These are phyloP conservation scores for Neophaeococcomyces mojaviensis DNA, from an alignment of 2,329 filamentous ascomycete species.

Conservation along the genomic window DNA sequence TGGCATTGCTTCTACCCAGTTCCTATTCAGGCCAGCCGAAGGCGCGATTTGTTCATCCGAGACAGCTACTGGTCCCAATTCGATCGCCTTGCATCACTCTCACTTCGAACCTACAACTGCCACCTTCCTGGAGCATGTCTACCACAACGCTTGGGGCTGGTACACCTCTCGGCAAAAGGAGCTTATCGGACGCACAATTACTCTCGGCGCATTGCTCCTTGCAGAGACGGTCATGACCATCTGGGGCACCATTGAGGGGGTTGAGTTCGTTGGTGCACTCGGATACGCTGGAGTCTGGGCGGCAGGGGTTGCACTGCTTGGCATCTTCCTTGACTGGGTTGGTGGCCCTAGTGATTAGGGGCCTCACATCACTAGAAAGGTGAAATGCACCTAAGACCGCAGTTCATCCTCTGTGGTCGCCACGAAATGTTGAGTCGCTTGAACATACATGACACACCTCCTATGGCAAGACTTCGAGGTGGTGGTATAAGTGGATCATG, in stretches of 20 bases:
- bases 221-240: conserved; percentile 58
- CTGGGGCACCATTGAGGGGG: conserved; percentile 59
- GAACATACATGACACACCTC: too few species aligned
- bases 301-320: conserved; percentile 54
- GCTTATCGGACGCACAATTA: conserved; percentile 55
- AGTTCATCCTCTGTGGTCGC: too few species aligned
- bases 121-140: conserved; percentile 60
- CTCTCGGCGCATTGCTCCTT: conserved; percentile 40
- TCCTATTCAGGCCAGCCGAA: conserved; percentile 60
- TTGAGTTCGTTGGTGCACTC: conserved; percentile 61
- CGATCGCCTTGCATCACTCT: conserved; percentile 33
- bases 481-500: too few species aligned
- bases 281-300: conserved; percentile 71
- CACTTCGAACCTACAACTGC: conserved; percentile 60
- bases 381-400: too few species aligned
- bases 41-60: conserved; percentile 35
- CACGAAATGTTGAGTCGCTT: too few species aligned
- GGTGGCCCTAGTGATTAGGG: conserved; percentile 30
- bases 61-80: neutral
- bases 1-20: conserved; percentile 64
- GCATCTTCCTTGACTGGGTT: conserved; percentile 48
- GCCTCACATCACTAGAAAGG: too few species aligned
- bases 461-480: too few species aligned
- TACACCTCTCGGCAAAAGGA: conserved; percentile 52
- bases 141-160: conserved; percentile 54